These are phyloP conservation scores for Zasmidium citrigriseum DNA, from an alignment of 2,329 filamentous ascomycete genomes.

Conservation along the genomic window DNA sequence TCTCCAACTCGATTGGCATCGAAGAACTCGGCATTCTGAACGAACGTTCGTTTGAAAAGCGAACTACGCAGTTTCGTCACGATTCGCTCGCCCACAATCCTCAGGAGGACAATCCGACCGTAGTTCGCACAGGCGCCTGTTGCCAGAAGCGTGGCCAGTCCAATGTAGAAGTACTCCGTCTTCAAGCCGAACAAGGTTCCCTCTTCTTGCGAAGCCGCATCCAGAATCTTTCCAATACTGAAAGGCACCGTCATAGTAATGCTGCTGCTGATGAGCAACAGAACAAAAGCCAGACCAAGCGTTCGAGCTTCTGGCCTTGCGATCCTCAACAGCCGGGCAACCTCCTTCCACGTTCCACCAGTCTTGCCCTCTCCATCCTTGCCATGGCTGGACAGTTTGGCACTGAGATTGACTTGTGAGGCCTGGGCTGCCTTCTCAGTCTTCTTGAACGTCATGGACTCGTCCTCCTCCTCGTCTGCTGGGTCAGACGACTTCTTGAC, in stretches of 20 bases:
- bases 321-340: constrained; percentile 86
- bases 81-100: constrained; percentile 92
- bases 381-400: constrained; percentile 82
- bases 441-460: constrained; percentile 64
- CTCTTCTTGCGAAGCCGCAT: constrained; percentile 77
- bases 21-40: constrained; percentile 99
- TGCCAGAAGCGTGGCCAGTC: constrained; percentile 71
- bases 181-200: constrained; percentile 80
- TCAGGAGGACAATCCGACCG: constrained; percentile 85
- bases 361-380: constrained; percentile 43
- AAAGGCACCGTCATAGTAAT: constrained; percentile 97
- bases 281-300: constrained; percentile 77
- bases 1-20: constrained; percentile 97
- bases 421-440: constrained; percentile 86
- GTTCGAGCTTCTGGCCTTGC: constrained; percentile 80
- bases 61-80: constrained; percentile 86
- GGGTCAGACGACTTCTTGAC: constrained; percentile 24
- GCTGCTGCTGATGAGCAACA: constrained; percentile 83
- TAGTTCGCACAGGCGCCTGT: constrained; percentile 90
- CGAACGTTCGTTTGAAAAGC: constrained; percentile 86
- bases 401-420: constrained; percentile 84
- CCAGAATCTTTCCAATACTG: constrained; percentile 92
- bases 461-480: constrained; percentile 49
- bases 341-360: constrained; percentile 67
- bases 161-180: constrained; percentile 84